Evolutionary conservation across 2,329 filamentous ascomycete species (phyloP), one percentile per base, ranked within the genome.

Genomic region (Acrodontium crateriforme): DNA sequence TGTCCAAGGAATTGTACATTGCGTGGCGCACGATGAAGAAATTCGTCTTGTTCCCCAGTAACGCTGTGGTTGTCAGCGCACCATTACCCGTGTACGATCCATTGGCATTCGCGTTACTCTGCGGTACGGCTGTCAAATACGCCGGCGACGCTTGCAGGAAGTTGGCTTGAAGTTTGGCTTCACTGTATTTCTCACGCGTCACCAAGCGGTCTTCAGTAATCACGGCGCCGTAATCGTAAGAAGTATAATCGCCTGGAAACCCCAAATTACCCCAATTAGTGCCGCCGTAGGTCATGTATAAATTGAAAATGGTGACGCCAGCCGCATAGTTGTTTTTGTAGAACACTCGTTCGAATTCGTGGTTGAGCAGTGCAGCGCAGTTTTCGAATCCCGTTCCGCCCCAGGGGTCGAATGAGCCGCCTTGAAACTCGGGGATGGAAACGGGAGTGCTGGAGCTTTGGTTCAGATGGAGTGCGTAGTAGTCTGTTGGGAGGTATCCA

Each of bases 251-350:
- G 8, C 71, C 74, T 7, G 74, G 65, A 39, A 82, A 71, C 0
- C 79, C 77, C 4, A 82, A 52, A 36, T 83, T 85, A 0, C 80
- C 80, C 81, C 80, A 87, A 47, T 87, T 89, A 0, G 80, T 85
- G 5, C 80, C 81, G 9, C 81, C 81, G 39, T 67, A 80, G 1
- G 67, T 74, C 80, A 85, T 85, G 49, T 84, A 85, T 1, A 82
- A 45, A 40, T 74, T 84, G 32, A 83, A 59, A 6, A 87, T 69
- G 0, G 68, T 71, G 3, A 74, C 66, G 0, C 72, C 74, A 10
- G 39, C 45, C 17, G 30, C 32, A 29, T 41, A 45, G 25, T 47
- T 37, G 28, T 48, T 49, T 62, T 85, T 87, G 52, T 83, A 80
- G 46, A 84, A 82, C 0, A 89, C 74, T 10, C 79, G 62, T 35